phyloP scores from a whole-genome alignment of 2,329 filamentous ascomycete species.

The Curvularia lunata region DNA sequence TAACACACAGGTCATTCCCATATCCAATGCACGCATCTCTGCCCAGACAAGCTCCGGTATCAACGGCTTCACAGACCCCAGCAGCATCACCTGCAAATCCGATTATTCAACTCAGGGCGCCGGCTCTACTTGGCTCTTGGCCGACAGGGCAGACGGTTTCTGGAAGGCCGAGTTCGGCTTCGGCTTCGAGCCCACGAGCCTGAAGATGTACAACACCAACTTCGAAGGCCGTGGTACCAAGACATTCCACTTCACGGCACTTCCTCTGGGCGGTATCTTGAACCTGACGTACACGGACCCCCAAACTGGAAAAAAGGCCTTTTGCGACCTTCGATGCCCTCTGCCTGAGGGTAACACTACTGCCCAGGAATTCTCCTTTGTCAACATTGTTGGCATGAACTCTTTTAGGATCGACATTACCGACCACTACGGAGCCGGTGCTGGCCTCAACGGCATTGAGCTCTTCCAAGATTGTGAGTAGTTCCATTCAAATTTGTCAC shows the following conservation, averaged over 20 bases:
- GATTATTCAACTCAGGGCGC: conserved; percentile 65
- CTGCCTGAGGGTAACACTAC: conserved; percentile 71
- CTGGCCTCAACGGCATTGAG: conserved; percentile 83
- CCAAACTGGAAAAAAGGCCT: conserved; percentile 65
- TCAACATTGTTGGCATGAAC: conserved; percentile 91
- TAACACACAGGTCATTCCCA: conserved; percentile 81
- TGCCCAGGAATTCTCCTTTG: conserved; percentile 91
- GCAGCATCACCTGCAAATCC: conserved; percentile 82
- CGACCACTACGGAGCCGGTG: conserved; percentile 85
- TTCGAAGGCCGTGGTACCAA: conserved; percentile 84
- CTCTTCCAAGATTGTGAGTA: conserved; percentile 73
- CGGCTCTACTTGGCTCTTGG: conserved; percentile 83
- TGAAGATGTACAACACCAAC: conserved; percentile 88
- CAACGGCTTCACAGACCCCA: conserved; percentile 74
- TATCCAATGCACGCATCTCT: conserved; percentile 77
- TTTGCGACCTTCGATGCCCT: conserved; percentile 85
- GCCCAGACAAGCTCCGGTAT: conserved; percentile 67
- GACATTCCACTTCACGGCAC: conserved; percentile 83
- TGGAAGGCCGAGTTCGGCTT: conserved; percentile 87
- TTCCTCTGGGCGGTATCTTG: conserved; percentile 91
- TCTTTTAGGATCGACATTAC: conserved; percentile 84
- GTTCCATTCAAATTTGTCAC: background rate
- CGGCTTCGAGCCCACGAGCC: conserved; percentile 82
- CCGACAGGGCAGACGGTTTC: conserved; percentile 75
- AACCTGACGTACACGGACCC: conserved; percentile 91